Evolutionary conservation across 73 alveolate genomes (phyloP).

Genomic region (Tetrahymena thermophila): DNA sequence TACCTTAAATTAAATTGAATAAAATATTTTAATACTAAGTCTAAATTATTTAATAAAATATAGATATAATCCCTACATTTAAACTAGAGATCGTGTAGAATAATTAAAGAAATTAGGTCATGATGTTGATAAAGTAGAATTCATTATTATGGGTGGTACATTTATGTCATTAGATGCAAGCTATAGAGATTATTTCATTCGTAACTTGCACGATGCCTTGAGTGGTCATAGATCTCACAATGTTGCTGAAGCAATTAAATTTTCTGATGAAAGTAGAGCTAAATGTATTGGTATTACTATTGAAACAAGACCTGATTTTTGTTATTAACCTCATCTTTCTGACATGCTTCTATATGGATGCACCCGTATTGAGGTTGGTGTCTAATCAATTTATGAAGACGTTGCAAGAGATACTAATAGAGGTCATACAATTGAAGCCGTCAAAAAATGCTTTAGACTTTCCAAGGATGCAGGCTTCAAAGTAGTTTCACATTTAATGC

Average conservation of each 20-base stretch:
- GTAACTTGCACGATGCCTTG: constrained; percentile 96
- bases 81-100: constrained; percentile 95
- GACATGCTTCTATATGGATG: constrained; percentile 96
- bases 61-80: constrained; percentile 84
- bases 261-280: constrained; percentile 90
- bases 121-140: constrained; percentile 97
- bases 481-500: constrained; percentile 97
- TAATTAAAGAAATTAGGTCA: constrained; percentile 95
- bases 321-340: constrained; percentile 83
- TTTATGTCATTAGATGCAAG: constrained; percentile 83
- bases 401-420: constrained; percentile 97
- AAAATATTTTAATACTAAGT: neutral
- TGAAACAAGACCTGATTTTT: constrained; percentile 97
- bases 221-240: constrained; percentile 89
- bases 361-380: constrained; percentile 96
- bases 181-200: constrained; percentile 95
- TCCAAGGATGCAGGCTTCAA: constrained; percentile 94
- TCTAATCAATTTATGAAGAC: constrained; percentile 93
- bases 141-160: constrained; percentile 98
- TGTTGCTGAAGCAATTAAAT: constrained; percentile 88
- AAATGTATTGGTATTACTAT: constrained; percentile 97
- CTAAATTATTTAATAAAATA: neutral
- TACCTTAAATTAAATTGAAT: neutral
- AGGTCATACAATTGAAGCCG: constrained; percentile 97
- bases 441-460: constrained; percentile 81